These are phyloP conservation scores for Cymbidium sinense DNA, from an alignment of 106 monocot genomes.

Conservation along the genomic window DNA sequence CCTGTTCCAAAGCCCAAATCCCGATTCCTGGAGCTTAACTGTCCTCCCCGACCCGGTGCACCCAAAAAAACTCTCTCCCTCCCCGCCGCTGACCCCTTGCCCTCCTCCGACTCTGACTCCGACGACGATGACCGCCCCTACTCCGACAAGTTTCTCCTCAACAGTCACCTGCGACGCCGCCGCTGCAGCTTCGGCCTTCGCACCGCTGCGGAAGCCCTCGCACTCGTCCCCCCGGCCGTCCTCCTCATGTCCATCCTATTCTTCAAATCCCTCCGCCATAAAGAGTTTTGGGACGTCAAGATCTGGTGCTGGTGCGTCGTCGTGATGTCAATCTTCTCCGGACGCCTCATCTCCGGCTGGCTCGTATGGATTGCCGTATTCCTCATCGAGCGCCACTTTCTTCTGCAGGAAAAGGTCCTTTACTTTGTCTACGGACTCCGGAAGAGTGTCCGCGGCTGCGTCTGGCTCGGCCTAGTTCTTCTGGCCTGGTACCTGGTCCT, in stretches of 20 bases:
- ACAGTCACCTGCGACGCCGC: background rate
- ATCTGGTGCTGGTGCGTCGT: conserved; percentile 58
- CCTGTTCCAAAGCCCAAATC: conserved; percentile 16
- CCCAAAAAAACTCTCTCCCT: background rate
- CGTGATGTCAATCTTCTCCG: conserved; percentile 37
- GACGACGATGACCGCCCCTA: background rate
- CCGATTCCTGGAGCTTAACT: conserved; percentile 6
- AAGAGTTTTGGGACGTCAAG: conserved; percentile 15
- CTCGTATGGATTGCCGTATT: conserved; percentile 35
- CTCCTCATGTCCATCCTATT: conserved; percentile 26
- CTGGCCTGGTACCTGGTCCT: conserved; percentile 11
- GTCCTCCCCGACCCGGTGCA: background rate
- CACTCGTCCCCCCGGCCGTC: background rate
- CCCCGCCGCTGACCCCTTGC: background rate
- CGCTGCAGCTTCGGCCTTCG: background rate
- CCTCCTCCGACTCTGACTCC: background rate
- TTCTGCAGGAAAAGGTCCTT: conserved; percentile 10
- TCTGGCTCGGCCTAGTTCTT: conserved; percentile 16
- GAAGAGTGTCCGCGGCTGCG: conserved; percentile 13
- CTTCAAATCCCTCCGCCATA: background rate
- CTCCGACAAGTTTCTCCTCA: background rate
- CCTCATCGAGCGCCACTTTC: conserved; percentile 17
- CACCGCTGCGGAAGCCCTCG: background rate
- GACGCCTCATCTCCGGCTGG: conserved; percentile 52
- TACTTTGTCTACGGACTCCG: conserved; percentile 15